Base-by-base conservation (phyloP, 192 early-diverging fungal genomes). In the Hyaloraphidium curvatum region DNA sequence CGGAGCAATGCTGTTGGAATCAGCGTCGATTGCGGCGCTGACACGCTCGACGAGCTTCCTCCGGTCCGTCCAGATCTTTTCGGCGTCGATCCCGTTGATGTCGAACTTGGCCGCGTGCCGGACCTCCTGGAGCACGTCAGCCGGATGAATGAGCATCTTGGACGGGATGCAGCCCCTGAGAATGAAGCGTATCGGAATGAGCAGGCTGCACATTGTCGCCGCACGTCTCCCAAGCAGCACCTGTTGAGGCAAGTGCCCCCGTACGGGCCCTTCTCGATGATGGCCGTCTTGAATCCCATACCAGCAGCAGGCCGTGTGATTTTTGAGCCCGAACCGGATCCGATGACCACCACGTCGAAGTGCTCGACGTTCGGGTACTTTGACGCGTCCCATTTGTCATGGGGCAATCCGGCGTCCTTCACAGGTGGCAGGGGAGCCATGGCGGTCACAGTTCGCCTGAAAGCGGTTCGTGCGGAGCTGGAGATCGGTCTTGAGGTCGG, bases 81-180 rank as follows among this genome's bases (percentile, higher is more conserved):
- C 19, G 7, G 29, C 22, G 13, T 21, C n/a, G 26, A 52, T 19
- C 11, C 57, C 26, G 28, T 40, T 22, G 26, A 67, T 56, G 26
- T 57, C 59, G 28, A 60, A 57, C 28, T 53, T 62, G 25, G 58
- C 56, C 3, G 59, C 58, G 11, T 64, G 59, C 17, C 51, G 27
- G 40, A 55, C 60, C 14, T 59, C 39, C 0, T 59, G 31, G 29
- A 66, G 41, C 11, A 67, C 33, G 53, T 67, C 65, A 9, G 66
- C 66, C 17, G 66, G 62, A 26, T 67, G 66, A 37, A 64, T 63
- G 16, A 67, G 51, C 66, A 62, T 62, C 31, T 66, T 59, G 13
- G 30, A 43, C 0, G 57, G 57, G 31, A 65, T 65, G 52, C 60
- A 60, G 0, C 60, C 60, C 2, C 60, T 27, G 39, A 28, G n/a